Evolutionary conservation across 2,329 filamentous ascomycete genomes (phyloP), one percentile per base, ranked within the genome.

Genomic region (Pseudovirgaria hyperparasitica): DNA sequence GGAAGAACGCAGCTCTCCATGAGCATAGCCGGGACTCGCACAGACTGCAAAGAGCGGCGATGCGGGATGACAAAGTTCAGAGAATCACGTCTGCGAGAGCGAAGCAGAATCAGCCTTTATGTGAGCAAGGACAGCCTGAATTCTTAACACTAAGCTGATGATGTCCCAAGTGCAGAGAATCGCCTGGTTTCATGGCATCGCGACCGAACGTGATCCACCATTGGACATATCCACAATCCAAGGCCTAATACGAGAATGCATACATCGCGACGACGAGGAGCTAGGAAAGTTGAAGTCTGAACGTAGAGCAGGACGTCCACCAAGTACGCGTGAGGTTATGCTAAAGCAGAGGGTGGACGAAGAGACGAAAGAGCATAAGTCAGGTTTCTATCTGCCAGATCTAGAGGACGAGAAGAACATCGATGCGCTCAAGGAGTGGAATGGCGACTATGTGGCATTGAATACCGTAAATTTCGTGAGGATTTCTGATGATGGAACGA

Each of bases 311-410:
- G 87, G 87, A 10, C 70, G 87, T 27, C 85, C 87, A 6, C 66
- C 84, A 11, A 81, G 67, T 45, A 72, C 74, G 13, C 76, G 72
- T 33, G 84, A 94, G 51, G 81, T 86, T 39, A 59, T 82, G 12
- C 60, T 96, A 20, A 76, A 73, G 50, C 66, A 82, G 43, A 77
- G 74, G 37, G 75, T 81, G 29, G 65, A 70, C 9, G 60, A 59
- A 2, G 78, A 94, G 37, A 65, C 77, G 45, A 78, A 78, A 40
- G 90, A 98, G 59, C 82, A 81, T 39, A 69, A 76, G 36, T 73
- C 74, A 28, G 90, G 90, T 0, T 92, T 93, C 46, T 79, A 81
- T 82, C 54, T 92, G 21, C 86, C 87, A 0, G 81, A 94, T 47
- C 59, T 94, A 28, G 69, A 72, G 29, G 67, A 74, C 22, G 62